These are phyloP conservation scores for Olyra latifolia DNA, from an alignment of 176 grass and related monocot genomes.

Conservation along the genomic window DNA sequence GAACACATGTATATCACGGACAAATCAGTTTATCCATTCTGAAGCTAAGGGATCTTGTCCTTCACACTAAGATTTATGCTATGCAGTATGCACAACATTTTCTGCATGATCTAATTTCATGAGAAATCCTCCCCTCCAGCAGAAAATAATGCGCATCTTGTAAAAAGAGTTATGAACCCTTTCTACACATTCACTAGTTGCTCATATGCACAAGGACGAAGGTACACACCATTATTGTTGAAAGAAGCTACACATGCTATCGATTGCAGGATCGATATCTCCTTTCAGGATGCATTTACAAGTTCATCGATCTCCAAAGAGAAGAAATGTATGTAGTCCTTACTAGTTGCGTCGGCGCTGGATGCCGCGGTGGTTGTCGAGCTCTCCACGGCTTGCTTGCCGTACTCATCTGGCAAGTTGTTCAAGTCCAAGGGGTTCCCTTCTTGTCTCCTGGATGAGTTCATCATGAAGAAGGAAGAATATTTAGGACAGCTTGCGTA, in stretches of 20 bases:
- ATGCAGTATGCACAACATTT: not conserved
- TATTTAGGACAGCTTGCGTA: not conserved
- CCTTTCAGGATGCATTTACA: not conserved
- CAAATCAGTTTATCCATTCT: not conserved
- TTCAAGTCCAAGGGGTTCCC: constrained; percentile 84
- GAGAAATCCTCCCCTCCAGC: not conserved
- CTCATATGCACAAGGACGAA: not conserved
- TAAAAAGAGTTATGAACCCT: not conserved
- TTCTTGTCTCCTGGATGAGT: constrained; percentile 77
- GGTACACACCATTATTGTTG: not conserved
- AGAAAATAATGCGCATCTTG: not conserved
- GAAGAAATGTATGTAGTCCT: not conserved
- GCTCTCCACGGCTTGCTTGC: constrained; percentile 87
- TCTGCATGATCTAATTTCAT: not conserved
- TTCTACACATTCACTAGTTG: not conserved
- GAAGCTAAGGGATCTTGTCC: not conserved
- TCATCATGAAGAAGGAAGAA: not conserved
- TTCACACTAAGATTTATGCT: not conserved
- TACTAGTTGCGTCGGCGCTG: constrained; percentile 55
- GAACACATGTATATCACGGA: not conserved
- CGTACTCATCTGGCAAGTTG: constrained; percentile 92
- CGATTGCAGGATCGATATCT: not conserved
- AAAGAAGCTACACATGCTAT: not conserved
- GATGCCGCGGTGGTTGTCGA: constrained; percentile 82
- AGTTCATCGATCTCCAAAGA: not conserved